Evolutionary conservation across 768 basidiomycete species (phyloP).

Genomic region (Rhodotorula taiwanensis): DNA sequence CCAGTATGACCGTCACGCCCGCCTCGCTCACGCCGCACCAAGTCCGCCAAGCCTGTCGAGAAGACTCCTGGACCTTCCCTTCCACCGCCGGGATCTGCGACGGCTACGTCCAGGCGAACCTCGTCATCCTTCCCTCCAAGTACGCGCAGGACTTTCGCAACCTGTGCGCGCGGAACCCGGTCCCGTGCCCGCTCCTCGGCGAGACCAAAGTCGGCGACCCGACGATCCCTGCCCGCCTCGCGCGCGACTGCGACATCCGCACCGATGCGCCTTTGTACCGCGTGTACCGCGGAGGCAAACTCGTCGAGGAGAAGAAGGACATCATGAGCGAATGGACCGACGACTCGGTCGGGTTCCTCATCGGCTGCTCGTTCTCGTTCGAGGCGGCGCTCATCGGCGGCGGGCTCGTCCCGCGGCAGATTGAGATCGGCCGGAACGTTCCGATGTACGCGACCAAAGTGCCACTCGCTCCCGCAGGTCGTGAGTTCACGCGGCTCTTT

Average conservation of each 20-base stretch:
- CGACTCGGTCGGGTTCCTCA: constrained; percentile 38
- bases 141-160: constrained; percentile 41
- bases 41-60: constrained; percentile 27
- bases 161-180: constrained; percentile 41
- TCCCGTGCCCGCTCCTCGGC: constrained; percentile 41
- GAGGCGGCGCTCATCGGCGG: constrained; percentile 35
- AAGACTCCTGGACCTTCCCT: constrained; percentile 12
- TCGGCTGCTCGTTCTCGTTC: constrained; percentile 42
- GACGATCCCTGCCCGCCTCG: constrained; percentile 33
- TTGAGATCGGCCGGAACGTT: constrained; percentile 35
- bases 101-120: constrained; percentile 40
- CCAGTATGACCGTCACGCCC: neutral
- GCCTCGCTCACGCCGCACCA: neutral
- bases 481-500: neutral
- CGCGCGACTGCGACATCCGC: constrained; percentile 37
- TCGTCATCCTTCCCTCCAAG: constrained; percentile 37
- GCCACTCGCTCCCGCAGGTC: constrained; percentile 9
- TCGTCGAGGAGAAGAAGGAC: constrained; percentile 28
- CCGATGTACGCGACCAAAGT: constrained; percentile 37
- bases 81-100: constrained; percentile 29
- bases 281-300: constrained; percentile 30
- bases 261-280: constrained; percentile 38
- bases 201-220: constrained; percentile 39
- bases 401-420: constrained; percentile 36
- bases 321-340: constrained; percentile 36